A percentile compares a stretch with the other conserved stretches of the same genome.
These are phyloP conservation scores for Kondoa subrosea DNA, from an alignment of 768 basidiomycete genomes.

Conservation along the genomic window DNA sequence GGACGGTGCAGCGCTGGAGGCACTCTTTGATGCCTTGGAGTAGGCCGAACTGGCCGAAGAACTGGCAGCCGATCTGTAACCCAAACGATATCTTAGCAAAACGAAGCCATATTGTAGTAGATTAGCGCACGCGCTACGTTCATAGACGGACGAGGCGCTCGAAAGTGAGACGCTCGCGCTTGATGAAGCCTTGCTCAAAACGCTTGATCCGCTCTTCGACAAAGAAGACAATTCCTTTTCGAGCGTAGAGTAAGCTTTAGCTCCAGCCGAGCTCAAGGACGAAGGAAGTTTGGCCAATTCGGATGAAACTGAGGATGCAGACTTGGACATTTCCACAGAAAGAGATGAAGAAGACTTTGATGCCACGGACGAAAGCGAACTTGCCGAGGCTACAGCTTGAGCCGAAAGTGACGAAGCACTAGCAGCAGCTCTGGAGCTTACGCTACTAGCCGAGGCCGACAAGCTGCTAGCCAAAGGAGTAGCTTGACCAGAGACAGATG, in stretches of 20 bases:
- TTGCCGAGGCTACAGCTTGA: constrained; percentile 27
- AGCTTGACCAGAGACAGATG: not conserved
- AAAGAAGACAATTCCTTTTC: not conserved
- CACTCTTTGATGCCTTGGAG: constrained; percentile 26
- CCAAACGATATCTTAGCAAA: no score
- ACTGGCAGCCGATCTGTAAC: no score
- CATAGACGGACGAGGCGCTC: not conserved
- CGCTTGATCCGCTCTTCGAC: not conserved
- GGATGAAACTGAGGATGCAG: constrained; percentile 30
- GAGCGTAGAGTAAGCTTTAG: constrained; percentile 7
- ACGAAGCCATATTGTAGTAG: no score
- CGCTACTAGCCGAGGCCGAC: constrained; percentile 11
- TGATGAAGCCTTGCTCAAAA: not conserved
- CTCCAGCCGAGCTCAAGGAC: no score
- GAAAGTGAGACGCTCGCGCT: not conserved
- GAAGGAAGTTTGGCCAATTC: constrained; percentile 8
- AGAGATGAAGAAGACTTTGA: constrained; percentile 16
- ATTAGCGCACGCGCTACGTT: no score
- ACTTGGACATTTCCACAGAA: no score
- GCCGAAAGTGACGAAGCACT: constrained; percentile 24
- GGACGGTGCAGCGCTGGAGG: constrained; percentile 23
- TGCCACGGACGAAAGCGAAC: constrained; percentile 21
- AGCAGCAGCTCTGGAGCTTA: constrained; percentile 27
- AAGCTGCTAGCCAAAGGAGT: no score
- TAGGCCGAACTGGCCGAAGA: constrained; percentile 14